phyloP scores from a whole-genome alignment of 179 eudicot species.

The Amaranthus tricolor region DNA sequence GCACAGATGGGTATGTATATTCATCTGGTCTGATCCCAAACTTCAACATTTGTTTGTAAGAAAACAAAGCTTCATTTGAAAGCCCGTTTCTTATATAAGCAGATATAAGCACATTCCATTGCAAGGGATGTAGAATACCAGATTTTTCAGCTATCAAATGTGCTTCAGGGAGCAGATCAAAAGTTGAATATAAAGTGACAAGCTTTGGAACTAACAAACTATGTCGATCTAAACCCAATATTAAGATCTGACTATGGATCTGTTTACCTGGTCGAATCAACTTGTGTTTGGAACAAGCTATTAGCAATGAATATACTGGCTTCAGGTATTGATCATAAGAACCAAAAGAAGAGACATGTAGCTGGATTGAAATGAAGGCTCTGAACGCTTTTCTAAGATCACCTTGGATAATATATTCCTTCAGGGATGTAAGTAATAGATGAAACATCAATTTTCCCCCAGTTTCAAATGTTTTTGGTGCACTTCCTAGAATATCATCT shows the following conservation, averaged over 20 bases:
- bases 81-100: constrained; percentile 53
- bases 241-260: constrained; percentile 56
- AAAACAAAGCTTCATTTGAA: constrained; percentile 43
- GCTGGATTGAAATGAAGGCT: constrained; percentile 46
- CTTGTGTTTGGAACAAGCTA: constrained; percentile 48
- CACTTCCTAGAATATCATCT: constrained; percentile 16
- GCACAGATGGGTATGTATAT: constrained; percentile 75
- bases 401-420: constrained; percentile 49
- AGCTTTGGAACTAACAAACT: constrained; percentile 55
- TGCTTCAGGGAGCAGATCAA: constrained; percentile 52
- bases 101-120: constrained; percentile 83
- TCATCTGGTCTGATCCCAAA: constrained; percentile 64
- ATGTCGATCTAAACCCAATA: constrained; percentile 51
- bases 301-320: constrained; percentile 56
- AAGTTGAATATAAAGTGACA: constrained; percentile 55
- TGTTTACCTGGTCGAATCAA: constrained; percentile 58
- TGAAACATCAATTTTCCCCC: constrained; percentile 45
- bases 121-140: constrained; percentile 43
- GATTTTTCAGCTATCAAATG: constrained; percentile 48
- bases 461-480: constrained; percentile 9
- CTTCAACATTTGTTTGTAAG: constrained; percentile 54
- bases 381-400: constrained; percentile 55
- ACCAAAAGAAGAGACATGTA: constrained; percentile 30
- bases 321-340: constrained; percentile 36
- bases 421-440: constrained; percentile 49